Percentiles rank a stretch among this genome's conserved stretches.
These are phyloP conservation scores for Aspergillus ellipticus DNA, from an alignment of 495 filamentous ascomycete genomes.

Conservation along the genomic window DNA sequence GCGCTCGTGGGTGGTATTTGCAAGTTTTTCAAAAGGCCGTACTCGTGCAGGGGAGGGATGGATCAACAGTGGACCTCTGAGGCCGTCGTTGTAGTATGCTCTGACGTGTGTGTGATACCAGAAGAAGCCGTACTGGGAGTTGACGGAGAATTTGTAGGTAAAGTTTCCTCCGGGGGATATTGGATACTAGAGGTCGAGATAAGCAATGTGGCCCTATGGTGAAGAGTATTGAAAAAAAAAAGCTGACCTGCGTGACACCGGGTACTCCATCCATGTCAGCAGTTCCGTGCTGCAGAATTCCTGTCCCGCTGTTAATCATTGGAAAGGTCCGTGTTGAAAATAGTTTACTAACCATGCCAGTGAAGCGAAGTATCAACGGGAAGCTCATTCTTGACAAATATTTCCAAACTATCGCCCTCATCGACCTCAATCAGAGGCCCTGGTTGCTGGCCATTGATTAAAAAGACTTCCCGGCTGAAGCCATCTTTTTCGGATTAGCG, in stretches of 20 bases:
- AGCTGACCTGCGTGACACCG: conserved; percentile 30
- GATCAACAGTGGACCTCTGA: conserved; percentile 14
- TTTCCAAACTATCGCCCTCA: conserved; percentile 42
- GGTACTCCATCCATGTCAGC: conserved; percentile 44
- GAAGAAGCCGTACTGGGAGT: conserved; percentile 51
- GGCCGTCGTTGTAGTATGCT: conserved; percentile 54
- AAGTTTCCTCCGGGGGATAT: conserved; percentile 45
- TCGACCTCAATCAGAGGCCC: conserved; percentile 52
- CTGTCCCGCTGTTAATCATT: background rate
- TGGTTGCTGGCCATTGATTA: conserved; percentile 53
- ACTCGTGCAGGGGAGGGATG: conserved; percentile 7
- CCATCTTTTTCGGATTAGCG: conserved; percentile 13
- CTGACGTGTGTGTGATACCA: conserved; percentile 62
- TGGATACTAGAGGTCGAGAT: conserved; percentile 39
- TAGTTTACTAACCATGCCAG: conserved; percentile 48
- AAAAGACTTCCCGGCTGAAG: conserved; percentile 15
- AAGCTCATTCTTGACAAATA: conserved; percentile 12
- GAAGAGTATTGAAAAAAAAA: no score
- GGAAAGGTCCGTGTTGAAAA: background rate
- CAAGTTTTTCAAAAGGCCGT: conserved; percentile 14
- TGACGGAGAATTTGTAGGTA: conserved; percentile 41
- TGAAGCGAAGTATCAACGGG: conserved; percentile 43
- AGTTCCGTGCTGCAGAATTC: conserved; percentile 32
- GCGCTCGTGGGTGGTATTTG: conserved; percentile 1
- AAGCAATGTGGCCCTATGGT: background rate